These are phyloP conservation scores for Pythium guiyangense DNA, from an alignment of 352 stramenopile species.

Conservation along the genomic window DNA sequence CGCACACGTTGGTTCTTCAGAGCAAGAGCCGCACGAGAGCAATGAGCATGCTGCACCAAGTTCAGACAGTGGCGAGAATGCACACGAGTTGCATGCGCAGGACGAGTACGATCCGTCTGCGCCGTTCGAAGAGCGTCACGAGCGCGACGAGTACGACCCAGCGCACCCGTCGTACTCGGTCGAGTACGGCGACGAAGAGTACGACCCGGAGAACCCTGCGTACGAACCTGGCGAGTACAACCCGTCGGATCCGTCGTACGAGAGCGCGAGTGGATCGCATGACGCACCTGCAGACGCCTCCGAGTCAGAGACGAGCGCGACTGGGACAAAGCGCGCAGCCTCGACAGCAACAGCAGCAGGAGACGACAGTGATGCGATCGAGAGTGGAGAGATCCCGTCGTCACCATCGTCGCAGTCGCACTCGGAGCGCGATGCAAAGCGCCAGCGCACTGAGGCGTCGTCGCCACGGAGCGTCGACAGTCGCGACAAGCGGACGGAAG, in stretches of 20 bases:
- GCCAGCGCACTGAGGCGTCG: conserved; percentile 18
- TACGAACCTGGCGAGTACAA: conserved; percentile 7
- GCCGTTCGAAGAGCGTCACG: conserved; percentile 9
- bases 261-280: neutral
- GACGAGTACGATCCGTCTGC: conserved; percentile 27
- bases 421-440: conserved; percentile 8
- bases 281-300: neutral
- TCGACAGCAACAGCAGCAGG: neutral
- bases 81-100: conserved; percentile 24
- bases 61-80: conserved; percentile 10
- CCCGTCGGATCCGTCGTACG: conserved; percentile 9
- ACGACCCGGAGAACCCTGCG: conserved; percentile 35
- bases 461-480: conserved; percentile 9
- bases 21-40: conserved; percentile 11
- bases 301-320: neutral
- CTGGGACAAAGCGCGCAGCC: neutral
- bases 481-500: conserved; percentile 19
- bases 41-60: conserved; percentile 24
- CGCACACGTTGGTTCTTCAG: too few relatives aligned
- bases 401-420: neutral
- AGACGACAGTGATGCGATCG: too few relatives aligned
- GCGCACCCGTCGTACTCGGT: conserved; percentile 20
- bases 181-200: conserved; percentile 27
- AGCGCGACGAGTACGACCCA: conserved; percentile 22
- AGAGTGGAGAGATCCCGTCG: neutral